Evolutionary conservation across 2,329 filamentous ascomycete genomes (phyloP).

Genomic region (Dactylellina drechsleri): DNA sequence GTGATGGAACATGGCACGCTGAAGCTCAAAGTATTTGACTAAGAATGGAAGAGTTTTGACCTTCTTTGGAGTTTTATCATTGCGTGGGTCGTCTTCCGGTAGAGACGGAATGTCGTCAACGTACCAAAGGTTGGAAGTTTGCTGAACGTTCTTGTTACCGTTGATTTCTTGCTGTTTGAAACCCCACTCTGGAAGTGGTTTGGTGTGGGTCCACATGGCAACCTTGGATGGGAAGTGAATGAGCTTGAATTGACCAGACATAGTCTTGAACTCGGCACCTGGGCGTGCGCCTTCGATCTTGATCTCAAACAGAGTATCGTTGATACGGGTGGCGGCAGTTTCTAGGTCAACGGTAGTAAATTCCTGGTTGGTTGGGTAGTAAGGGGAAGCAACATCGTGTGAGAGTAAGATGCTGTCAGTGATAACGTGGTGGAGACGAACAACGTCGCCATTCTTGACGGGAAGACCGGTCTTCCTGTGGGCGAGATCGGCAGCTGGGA

Average conservation of each 20-base stretch:
- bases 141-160: constrained; percentile 93
- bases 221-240: constrained; percentile 95
- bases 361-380: constrained; percentile 96
- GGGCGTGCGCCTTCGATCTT: constrained; percentile 86
- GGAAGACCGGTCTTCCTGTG: constrained; percentile 70
- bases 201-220: constrained; percentile 98
- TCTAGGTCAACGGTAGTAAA: constrained; percentile 84
- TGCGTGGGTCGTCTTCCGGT: constrained; percentile 75
- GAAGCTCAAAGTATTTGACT: constrained; percentile 93
- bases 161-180: constrained; percentile 99
- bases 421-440: constrained; percentile 85
- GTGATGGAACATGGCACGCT: constrained; percentile 98
- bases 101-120: constrained; percentile 90
- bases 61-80: constrained; percentile 78
- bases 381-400: constrained; percentile 96
- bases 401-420: constrained; percentile 89
- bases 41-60: constrained; percentile 88
- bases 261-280: constrained; percentile 84
- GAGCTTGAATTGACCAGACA: constrained; percentile 93
- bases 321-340: constrained; percentile 77
- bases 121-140: constrained; percentile 93
- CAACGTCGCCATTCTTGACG: constrained; percentile 83
- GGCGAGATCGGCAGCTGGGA: constrained; percentile 70
- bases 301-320: constrained; percentile 93
- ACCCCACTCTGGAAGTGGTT: constrained; percentile 94